Evolutionary conservation across 2,329 filamentous ascomycete genomes (phyloP).

Genomic region (Cladosporium sp.): DNA sequence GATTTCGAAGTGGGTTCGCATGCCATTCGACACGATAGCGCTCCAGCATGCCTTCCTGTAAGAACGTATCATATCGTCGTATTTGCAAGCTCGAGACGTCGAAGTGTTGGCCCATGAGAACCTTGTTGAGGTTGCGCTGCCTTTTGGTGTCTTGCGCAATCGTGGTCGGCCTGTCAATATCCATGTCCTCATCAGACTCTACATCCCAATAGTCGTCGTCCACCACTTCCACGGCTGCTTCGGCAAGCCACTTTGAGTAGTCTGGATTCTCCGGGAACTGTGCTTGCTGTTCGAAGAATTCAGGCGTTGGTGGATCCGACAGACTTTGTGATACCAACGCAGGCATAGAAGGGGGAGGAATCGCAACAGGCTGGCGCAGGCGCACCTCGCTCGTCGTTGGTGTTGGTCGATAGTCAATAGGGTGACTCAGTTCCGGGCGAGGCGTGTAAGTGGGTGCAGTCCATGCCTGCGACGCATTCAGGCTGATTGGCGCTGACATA

Average conservation of each 20-base stretch:
- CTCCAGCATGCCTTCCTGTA: constrained; percentile 49
- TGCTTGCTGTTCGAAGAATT: constrained; percentile 30
- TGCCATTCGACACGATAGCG: constrained; percentile 48
- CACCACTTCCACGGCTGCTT: constrained; percentile 45
- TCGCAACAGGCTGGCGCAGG: neutral
- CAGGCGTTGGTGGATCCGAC: constrained; percentile 17
- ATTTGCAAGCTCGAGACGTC: constrained; percentile 29
- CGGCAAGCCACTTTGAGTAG: constrained; percentile 35
- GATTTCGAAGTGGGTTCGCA: constrained; percentile 71
- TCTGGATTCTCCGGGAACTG: constrained; percentile 7
- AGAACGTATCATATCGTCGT: constrained; percentile 48
- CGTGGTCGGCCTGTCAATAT: constrained; percentile 23
- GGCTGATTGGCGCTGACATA: constrained; percentile 17
- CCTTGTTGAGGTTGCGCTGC: constrained; percentile 28
- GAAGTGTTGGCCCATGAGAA: constrained; percentile 32
- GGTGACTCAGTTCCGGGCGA: constrained; percentile 25
- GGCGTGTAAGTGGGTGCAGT: constrained; percentile 24
- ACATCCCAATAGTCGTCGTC: constrained; percentile 55
- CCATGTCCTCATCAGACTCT: constrained; percentile 49
- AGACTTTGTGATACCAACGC: neutral
- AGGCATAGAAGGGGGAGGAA: neutral
- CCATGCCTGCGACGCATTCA: constrained; percentile 21
- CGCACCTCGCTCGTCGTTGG: neutral
- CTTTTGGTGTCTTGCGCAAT: constrained; percentile 22
- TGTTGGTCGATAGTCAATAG: constrained; percentile 24